Evolutionary conservation across 192 early-diverging fungal species (phyloP).

Genomic region (Mortierella antarctica): DNA sequence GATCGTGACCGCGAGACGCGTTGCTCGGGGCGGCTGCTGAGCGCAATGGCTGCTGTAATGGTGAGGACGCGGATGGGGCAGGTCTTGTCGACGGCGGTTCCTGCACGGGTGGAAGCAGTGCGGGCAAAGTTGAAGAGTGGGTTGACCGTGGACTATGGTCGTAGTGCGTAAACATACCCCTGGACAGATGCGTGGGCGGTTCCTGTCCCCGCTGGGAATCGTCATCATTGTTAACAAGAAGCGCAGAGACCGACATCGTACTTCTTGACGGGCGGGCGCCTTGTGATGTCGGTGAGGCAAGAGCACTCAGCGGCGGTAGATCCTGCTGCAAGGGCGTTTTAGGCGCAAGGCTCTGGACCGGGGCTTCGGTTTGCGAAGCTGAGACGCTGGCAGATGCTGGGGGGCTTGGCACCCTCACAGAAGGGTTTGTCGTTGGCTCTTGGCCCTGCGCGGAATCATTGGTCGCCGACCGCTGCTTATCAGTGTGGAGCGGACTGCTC

Average conservation of each 20-base stretch:
- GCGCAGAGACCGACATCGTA: conserved; percentile 48
- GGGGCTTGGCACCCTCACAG: no score
- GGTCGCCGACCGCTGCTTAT: no score
- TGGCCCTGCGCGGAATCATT: no score
- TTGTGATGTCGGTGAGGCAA: background rate
- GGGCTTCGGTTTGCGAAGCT: background rate
- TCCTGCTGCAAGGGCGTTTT: background rate
- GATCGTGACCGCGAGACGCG: conserved; percentile 1
- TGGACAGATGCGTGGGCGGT: background rate
- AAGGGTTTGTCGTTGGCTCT: no score
- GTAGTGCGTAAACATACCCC: conserved; percentile 33
- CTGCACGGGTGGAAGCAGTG: no score
- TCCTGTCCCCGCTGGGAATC: conserved; percentile 12
- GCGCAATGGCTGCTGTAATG: background rate
- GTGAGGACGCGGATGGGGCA: no score
- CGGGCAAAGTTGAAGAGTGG: no score
- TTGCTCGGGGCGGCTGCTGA: background rate
- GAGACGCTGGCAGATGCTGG: no score
- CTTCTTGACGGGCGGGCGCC: conserved; percentile 20
- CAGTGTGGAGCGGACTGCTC: no score
- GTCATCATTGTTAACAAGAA: conserved; percentile 38
- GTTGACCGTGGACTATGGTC: background rate
- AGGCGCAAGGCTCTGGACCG: background rate
- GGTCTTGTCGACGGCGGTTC: no score
- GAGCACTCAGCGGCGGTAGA: conserved; percentile 19